Evolutionary conservation across 169 alveolate species (phyloP).

Genomic region (Amoebophrya sp.): DNA sequence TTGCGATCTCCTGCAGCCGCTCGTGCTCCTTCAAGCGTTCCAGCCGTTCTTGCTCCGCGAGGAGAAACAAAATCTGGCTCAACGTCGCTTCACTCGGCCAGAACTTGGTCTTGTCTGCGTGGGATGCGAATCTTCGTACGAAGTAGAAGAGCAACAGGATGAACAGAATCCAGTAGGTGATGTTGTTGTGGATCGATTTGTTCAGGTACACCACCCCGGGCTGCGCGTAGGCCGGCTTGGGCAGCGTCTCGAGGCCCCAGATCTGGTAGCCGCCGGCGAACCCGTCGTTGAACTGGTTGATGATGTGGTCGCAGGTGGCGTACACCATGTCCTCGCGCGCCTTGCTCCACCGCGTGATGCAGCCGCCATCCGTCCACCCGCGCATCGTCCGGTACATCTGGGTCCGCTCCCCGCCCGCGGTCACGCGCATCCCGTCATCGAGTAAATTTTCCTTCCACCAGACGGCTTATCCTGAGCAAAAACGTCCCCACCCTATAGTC

Average conservation of each 20-base stretch:
- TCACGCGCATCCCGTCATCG: background rate
- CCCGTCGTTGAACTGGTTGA: background rate
- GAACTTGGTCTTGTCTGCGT: background rate
- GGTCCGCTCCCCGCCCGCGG: background rate
- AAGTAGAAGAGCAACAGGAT: background rate
- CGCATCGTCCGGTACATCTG: background rate
- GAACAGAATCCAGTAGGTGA: background rate
- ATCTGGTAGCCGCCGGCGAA: background rate
- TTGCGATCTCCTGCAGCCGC: background rate
- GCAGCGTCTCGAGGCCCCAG: background rate
- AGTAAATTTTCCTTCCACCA: background rate
- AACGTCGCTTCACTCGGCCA: background rate
- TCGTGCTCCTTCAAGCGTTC: background rate
- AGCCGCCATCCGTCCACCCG: background rate
- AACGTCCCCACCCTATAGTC: no score
- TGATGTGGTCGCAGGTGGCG: background rate
- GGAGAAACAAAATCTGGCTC: background rate
- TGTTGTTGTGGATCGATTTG: background rate
- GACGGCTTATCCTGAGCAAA: no score
- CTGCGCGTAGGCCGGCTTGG: background rate
- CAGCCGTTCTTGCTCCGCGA: background rate
- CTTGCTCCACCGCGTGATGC: background rate
- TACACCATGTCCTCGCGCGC: background rate
- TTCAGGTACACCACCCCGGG: background rate
- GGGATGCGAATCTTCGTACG: background rate